phyloP scores from a whole-genome alignment of 1,284 basidiomycete species.

The Microbotryum lychnidis-dioicae region DNA sequence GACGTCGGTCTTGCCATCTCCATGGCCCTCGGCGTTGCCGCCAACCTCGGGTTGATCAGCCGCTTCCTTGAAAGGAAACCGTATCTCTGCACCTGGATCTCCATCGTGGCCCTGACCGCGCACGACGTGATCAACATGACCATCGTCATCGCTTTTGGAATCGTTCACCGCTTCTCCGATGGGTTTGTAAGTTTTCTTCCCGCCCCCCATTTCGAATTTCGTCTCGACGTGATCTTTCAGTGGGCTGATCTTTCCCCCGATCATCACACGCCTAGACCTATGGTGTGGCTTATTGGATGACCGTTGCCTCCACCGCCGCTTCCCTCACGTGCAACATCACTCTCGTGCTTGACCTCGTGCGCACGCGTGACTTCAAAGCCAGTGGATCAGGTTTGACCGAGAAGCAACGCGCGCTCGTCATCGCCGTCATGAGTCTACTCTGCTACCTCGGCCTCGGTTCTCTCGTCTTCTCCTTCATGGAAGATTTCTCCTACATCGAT shows the following conservation, averaged over 20 bases:
- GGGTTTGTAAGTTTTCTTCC: conserved; percentile 56
- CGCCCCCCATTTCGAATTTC: not conserved
- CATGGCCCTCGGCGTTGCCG: conserved; percentile 58
- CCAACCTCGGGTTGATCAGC: conserved; percentile 59
- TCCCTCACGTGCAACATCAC: conserved; percentile 62
- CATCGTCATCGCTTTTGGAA: conserved; percentile 56
- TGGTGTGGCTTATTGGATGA: conserved; percentile 68
- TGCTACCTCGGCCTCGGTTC: conserved; percentile 56
- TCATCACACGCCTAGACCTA: conserved; percentile 15
- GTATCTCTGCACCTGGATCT: conserved; percentile 37
- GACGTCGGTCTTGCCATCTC: conserved; percentile 59
- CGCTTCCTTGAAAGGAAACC: conserved; percentile 54
- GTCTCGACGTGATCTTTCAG: not conserved
- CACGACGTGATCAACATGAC: conserved; percentile 60
- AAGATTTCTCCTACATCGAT: conserved; percentile 53
- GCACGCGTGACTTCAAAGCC: conserved; percentile 54
- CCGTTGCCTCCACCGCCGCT: conserved; percentile 62
- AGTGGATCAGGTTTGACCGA: conserved; percentile 67
- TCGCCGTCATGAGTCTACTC: conserved; percentile 65
- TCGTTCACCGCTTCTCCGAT: conserved; percentile 52
- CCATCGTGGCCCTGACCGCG: conserved; percentile 55
- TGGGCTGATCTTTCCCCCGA: not conserved
- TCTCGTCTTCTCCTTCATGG: conserved; percentile 52
- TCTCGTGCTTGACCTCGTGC: conserved; percentile 55
- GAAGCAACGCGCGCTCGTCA: conserved; percentile 66